Base-by-base conservation (phyloP, 495 filamentous ascomycete genomes). In the Penicillium bialowiezense region DNA sequence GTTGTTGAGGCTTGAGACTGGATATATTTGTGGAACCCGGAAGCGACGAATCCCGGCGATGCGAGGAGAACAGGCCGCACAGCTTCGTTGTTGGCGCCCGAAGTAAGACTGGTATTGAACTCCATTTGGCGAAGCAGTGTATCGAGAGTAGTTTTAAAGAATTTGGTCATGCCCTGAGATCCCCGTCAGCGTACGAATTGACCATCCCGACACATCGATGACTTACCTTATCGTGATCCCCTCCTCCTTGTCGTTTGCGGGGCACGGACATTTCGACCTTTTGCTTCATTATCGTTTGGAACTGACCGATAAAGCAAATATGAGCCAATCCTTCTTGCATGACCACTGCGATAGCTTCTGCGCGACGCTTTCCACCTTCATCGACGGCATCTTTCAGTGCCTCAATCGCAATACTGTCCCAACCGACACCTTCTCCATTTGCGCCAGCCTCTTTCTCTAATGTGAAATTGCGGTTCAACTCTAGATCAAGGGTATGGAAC, bases 301-400 rank as follows among this genome's bases (percentile, higher is more conserved):
- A 85, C 48, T 96, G 90, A 9, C 91, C 95, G 52, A 98, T 89
- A 15, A 96, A 78, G 65, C 90, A 96, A 45, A 98, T 87, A 73
- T 96, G 92, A 41, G 95, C 91, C 29, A 95, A 53, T 0, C 92
- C 93, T 56, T 97, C 92, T 51, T 96, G 89, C 89, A 97, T 95
- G 5, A 97, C 84, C 1, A 97, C 85, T 2, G 92, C 93, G 34
- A 88, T 84, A 17, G 93, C 80, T 53, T 91, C 86, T 0, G 89
- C 89, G 15, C 73, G 70, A 38, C 75, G 71, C 14, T 85, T 82
- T 28, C 88, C 85, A 23, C 86, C 78, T 54, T 86, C 80, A 58
- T 88, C 84, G 2, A 89, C 73, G 1, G 91, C 88, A 63, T 96
- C 91, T 43, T 81, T 77, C 5, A 98, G 74, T 45, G 84, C 81